Percentiles rank a stretch among this genome's conserved stretches.
Conservation (phyloP, 371 early-diverging fungal species). For the Apophysomyces sp. region DNA sequence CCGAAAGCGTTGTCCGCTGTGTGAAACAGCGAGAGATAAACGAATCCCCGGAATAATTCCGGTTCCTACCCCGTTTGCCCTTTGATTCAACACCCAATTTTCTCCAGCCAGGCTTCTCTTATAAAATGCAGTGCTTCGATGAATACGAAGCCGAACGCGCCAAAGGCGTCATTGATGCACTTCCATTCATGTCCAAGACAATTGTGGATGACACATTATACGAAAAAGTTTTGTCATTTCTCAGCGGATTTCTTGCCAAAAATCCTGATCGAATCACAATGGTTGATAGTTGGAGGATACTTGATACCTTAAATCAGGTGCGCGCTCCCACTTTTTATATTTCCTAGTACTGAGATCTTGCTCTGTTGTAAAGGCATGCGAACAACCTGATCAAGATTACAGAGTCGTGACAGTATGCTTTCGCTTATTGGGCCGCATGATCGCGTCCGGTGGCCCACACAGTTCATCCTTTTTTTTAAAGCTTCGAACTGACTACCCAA, state of each 20-base stretch:
- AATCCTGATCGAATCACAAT: slow-evolving; percentile 1
- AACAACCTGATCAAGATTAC: slow-evolving; percentile 35
- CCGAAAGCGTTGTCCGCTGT: too few relatives aligned
- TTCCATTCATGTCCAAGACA: slow-evolving; percentile 40
- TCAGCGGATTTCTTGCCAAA: slow-evolving; percentile 15
- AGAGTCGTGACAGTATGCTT: slow-evolving; percentile 35
- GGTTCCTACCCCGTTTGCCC: too few relatives aligned
- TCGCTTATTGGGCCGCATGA: slow-evolving; percentile 34
- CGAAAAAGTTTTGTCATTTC: slow-evolving; percentile 43
- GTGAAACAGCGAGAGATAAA: too few relatives aligned
- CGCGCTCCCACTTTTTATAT: slow-evolving; percentile 5
- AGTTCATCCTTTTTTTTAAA: slow-evolving; percentile 9
- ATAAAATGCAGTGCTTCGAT: background rate
- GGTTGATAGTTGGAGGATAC: slow-evolving; percentile 14
- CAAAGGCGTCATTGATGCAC: slow-evolving; percentile 25
- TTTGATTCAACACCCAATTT: background rate
- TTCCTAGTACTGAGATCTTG: background rate
- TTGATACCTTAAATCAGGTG: slow-evolving; percentile 23
- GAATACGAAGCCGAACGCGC: slow-evolving; percentile 27
- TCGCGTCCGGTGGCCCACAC: slow-evolving; percentile 9
- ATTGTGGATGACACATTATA: slow-evolving; percentile 49
- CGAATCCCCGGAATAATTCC: too few relatives aligned
- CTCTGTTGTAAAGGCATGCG: slow-evolving; percentile 19
- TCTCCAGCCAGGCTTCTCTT: background rate
- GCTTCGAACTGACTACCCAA: slow-evolving; percentile 7